Conservation (phyloP, 176 grass and related monocot species). For the Poa pratensis region DNA sequence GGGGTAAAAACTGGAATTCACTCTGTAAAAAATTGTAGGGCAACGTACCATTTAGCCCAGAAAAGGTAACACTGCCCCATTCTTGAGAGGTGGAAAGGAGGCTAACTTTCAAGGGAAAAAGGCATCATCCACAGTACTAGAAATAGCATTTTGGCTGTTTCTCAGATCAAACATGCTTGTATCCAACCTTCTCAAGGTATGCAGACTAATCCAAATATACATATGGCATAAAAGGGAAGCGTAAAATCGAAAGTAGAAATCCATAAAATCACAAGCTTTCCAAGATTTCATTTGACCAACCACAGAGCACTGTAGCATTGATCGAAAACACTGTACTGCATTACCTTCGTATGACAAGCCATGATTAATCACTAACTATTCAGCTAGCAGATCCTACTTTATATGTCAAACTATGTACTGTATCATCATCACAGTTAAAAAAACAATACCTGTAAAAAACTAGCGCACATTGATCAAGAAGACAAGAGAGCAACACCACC, state of each 20-base stretch:
- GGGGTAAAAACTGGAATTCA: no score
- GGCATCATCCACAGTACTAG: conserved; percentile 30
- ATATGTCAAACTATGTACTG: conserved; percentile 14
- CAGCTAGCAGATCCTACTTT: conserved; percentile 11
- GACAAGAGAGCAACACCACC: conserved; percentile 37
- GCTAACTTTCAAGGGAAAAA: background rate
- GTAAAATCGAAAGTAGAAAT: conserved; percentile 37
- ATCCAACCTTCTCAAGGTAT: background rate
- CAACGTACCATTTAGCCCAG: background rate
- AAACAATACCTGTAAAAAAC: conserved; percentile 10
- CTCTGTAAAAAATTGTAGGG: background rate
- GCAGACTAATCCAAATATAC: conserved; percentile 28
- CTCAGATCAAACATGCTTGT: conserved; percentile 33
- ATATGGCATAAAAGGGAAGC: background rate
- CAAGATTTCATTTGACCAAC: conserved; percentile 11
- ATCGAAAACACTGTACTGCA: conserved; percentile 32
- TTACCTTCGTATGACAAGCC: conserved; percentile 6
- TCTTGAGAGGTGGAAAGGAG: conserved; percentile 13
- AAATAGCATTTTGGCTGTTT: conserved; percentile 39
- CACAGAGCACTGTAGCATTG: conserved; percentile 23
- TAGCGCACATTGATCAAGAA: conserved; percentile 54
- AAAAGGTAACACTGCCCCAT: background rate
- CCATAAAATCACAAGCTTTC: conserved; percentile 47
- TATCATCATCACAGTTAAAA: background rate
- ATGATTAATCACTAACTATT: conserved; percentile 9